Evolutionary conservation across 495 filamentous ascomycete species (phyloP).

Genomic region (Aspergillus ellipticus): DNA sequence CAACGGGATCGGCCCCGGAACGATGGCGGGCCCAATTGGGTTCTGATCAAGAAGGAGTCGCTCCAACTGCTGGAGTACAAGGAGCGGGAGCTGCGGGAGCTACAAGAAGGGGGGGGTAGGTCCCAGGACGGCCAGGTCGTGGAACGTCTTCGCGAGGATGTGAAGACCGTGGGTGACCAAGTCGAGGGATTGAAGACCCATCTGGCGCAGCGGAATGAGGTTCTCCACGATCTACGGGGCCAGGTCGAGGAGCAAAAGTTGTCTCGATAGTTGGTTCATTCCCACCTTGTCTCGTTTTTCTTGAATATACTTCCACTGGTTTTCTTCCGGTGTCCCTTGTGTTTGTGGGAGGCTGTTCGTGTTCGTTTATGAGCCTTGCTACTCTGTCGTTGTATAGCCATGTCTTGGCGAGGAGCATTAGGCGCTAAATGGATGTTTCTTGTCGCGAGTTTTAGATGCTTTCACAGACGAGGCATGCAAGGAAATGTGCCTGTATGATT

Average conservation of each 20-base stretch:
- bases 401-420: conserved; percentile 31
- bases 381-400: conserved; percentile 32
- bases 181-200: conserved; percentile 52
- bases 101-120: conserved; percentile 42
- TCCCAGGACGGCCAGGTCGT: conserved; percentile 42
- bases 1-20: conserved; percentile 56
- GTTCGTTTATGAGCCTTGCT: conserved; percentile 10
- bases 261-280: conserved; percentile 27
- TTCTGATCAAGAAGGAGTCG: conserved; percentile 87
- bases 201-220: conserved; percentile 39
- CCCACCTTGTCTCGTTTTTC: conserved; percentile 3
- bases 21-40: conserved; percentile 49
- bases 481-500: no score
- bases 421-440: conserved; percentile 33
- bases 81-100: conserved; percentile 46
- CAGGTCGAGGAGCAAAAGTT: conserved; percentile 47
- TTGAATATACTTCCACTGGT: conserved; percentile 7
- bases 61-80: conserved; percentile 73
- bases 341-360: conserved; percentile 16
- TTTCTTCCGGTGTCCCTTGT: conserved; percentile 5
- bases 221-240: conserved; percentile 40
- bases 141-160: conserved; percentile 40
- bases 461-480: no score
- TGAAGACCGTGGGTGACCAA: conserved; percentile 49
- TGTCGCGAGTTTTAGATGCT: conserved; percentile 7